phyloP scores from a whole-genome alignment of 768 basidiomycete genomes.

The Agrocybe pediades region DNA sequence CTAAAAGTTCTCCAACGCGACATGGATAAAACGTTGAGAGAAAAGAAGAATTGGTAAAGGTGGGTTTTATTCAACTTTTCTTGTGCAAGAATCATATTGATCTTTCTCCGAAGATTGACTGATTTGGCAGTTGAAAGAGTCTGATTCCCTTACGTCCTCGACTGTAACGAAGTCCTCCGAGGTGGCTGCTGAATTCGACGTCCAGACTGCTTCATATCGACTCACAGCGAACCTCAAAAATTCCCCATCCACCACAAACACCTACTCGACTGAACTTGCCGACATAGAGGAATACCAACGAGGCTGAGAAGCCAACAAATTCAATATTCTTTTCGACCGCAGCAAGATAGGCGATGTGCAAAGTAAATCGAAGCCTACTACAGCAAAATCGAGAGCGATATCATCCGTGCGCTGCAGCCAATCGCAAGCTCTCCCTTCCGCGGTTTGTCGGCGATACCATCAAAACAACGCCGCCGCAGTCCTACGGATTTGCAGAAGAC shows the following conservation, averaged over 20 bases:
- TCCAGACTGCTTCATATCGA: too few relatives aligned
- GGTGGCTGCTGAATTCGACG: too few relatives aligned
- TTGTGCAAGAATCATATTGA: slow-evolving; percentile 6
- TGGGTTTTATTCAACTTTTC: slow-evolving; percentile 33
- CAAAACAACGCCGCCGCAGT: slow-evolving; percentile 46
- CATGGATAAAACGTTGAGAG: slow-evolving; percentile 48
- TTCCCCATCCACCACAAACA: slow-evolving; percentile 50
- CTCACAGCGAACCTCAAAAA: too few relatives aligned
- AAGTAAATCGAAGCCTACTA: slow-evolving; percentile 50
- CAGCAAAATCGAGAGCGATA: slow-evolving; percentile 41
- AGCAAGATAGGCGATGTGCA: slow-evolving; percentile 52
- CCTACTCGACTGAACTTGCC: slow-evolving; percentile 57
- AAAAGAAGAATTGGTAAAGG: slow-evolving; percentile 73
- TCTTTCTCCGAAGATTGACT: slow-evolving; percentile 52
- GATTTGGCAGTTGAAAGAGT: slow-evolving; percentile 68
- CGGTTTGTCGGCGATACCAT: slow-evolving; percentile 31
- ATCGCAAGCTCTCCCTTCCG: slow-evolving; percentile 41
- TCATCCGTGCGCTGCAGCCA: slow-evolving; percentile 42
- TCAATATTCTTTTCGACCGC: slow-evolving; percentile 53
- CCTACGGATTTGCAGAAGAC: slow-evolving; percentile 69
- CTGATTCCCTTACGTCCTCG: slow-evolving; percentile 57
- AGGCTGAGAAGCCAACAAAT: slow-evolving; percentile 48
- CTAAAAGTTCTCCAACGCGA: slow-evolving; percentile 68
- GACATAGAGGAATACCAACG: too few relatives aligned
- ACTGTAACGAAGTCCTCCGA: slow-evolving; percentile 55